Conservation (phyloP, 2,329 filamentous ascomycete species). For the Penicillium palitans region DNA sequence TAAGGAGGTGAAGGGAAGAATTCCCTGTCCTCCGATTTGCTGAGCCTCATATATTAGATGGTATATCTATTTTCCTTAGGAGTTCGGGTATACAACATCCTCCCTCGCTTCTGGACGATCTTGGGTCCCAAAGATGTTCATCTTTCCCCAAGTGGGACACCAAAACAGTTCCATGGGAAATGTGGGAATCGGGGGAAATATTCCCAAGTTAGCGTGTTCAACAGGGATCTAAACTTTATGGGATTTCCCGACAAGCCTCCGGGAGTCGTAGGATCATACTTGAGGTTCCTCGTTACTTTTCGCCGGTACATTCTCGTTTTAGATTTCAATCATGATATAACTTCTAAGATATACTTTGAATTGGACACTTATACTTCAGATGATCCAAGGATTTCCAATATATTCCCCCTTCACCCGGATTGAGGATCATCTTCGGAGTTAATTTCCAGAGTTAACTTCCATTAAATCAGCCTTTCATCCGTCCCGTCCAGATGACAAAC, state of each 20-base stretch:
- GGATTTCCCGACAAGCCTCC: background rate
- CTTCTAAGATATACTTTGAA: no score
- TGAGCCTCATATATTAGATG: background rate
- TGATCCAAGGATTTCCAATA: background rate
- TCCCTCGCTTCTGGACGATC: conserved; percentile 6
- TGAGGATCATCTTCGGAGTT: background rate
- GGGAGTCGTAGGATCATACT: background rate
- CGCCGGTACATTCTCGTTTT: background rate
- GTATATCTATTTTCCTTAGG: background rate
- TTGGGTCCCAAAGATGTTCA: conserved; percentile 2
- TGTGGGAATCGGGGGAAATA: background rate
- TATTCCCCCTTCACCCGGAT: background rate
- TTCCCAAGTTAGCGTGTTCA: conserved; percentile 1
- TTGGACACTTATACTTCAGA: background rate
- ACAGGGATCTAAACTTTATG: conserved; percentile 6
- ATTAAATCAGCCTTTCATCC: conserved; percentile 1
- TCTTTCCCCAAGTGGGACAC: conserved; percentile 6
- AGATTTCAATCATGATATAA: background rate
- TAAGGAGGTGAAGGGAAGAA: conserved; percentile 6
- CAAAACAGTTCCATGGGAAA: background rate
- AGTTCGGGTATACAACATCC: background rate
- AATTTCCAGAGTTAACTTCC: background rate
- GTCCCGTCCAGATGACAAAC: background rate
- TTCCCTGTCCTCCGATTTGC: conserved; percentile 18
- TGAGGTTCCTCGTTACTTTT: background rate